Percentiles rank a stretch among this genome's conserved stretches.
phyloP scores from a whole-genome alignment of 352 stramenopile species.

The Phytophthora meadii region DNA sequence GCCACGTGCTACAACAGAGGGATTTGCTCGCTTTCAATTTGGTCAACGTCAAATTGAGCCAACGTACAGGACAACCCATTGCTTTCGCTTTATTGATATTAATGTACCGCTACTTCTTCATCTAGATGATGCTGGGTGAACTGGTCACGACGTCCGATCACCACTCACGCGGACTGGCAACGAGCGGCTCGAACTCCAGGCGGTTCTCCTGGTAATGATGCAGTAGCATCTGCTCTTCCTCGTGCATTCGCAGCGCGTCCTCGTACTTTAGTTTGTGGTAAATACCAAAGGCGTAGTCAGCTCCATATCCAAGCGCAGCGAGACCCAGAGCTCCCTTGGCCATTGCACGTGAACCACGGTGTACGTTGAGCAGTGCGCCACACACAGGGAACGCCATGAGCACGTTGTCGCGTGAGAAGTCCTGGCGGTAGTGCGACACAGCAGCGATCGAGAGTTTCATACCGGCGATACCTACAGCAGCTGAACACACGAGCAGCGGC shows the following conservation, averaged over 20 bases:
- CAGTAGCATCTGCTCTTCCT: slow-evolving; percentile 21
- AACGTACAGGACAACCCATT: not conserved
- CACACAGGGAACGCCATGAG: slow-evolving; percentile 61
- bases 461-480: slow-evolving; percentile 54
- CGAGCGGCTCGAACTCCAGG: slow-evolving; percentile 21
- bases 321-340: slow-evolving; percentile 45
- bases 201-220: slow-evolving; percentile 1
- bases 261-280: slow-evolving; percentile 43
- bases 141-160: slow-evolving; percentile 8
- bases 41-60: not conserved
- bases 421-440: slow-evolving; percentile 55
- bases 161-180: slow-evolving; percentile 10
- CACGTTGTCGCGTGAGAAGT: slow-evolving; percentile 65
- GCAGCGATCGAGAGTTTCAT: slow-evolving; percentile 63
- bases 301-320: slow-evolving; percentile 43
- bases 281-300: slow-evolving; percentile 41
- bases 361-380: slow-evolving; percentile 49
- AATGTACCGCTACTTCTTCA: slow-evolving; percentile 13
- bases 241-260: slow-evolving; percentile 23
- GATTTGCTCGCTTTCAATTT: slow-evolving; percentile 14
- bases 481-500: slow-evolving; percentile 46
- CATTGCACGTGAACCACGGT: slow-evolving; percentile 50
- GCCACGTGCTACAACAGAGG: not conserved
- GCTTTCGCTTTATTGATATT: slow-evolving; percentile 21
- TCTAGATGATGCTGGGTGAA: slow-evolving; percentile 11